These are phyloP conservation scores for Neoarthrinium moseri DNA, from an alignment of 2,329 filamentous ascomycete species.

Conservation along the genomic window DNA sequence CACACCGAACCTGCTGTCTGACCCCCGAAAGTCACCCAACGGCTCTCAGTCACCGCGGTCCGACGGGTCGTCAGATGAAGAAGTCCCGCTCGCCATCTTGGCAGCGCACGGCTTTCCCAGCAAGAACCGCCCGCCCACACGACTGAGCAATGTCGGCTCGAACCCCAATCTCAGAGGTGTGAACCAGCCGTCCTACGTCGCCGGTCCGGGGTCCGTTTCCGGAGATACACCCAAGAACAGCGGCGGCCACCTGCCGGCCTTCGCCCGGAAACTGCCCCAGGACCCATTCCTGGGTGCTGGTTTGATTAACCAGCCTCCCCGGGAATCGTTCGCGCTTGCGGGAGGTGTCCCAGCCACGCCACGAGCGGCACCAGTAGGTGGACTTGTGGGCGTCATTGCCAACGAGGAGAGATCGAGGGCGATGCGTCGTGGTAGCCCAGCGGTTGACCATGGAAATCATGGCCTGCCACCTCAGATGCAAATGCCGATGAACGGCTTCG, in stretches of 20 bases:
- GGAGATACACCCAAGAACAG: constrained; percentile 43
- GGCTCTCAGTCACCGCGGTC: constrained; percentile 36
- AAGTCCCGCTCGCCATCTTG: constrained; percentile 81
- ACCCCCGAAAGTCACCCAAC: constrained; percentile 28
- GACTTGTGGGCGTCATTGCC: constrained; percentile 84
- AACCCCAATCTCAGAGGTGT: constrained; percentile 69
- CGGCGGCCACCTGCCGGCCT: constrained; percentile 66
- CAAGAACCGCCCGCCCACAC: constrained; percentile 72
- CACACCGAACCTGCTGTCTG: constrained; percentile 55
- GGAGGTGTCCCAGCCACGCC: constrained; percentile 48
- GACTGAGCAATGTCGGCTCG: constrained; percentile 62
- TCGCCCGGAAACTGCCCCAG: constrained; percentile 77
- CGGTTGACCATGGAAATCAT: constrained; percentile 50
- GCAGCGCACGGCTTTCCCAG: constrained; percentile 86
- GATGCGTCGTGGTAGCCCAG: constrained; percentile 75
- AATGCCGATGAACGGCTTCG: constrained; percentile 37
- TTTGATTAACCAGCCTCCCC: constrained; percentile 67
- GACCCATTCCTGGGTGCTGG: constrained; percentile 84
- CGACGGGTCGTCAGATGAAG: constrained; percentile 74
- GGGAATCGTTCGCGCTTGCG: constrained; percentile 73
- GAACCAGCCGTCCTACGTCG: constrained; percentile 41
- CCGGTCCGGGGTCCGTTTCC: constrained; percentile 55
- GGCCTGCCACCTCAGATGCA: constrained; percentile 28
- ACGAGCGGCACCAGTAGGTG: constrained; percentile 62
- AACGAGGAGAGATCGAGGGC: constrained; percentile 78